Percentiles rank a stretch among this genome's conserved stretches.
Evolutionary conservation across 805 yeast genomes (phyloP).

Genomic region (Saturnispora saitoi): DNA sequence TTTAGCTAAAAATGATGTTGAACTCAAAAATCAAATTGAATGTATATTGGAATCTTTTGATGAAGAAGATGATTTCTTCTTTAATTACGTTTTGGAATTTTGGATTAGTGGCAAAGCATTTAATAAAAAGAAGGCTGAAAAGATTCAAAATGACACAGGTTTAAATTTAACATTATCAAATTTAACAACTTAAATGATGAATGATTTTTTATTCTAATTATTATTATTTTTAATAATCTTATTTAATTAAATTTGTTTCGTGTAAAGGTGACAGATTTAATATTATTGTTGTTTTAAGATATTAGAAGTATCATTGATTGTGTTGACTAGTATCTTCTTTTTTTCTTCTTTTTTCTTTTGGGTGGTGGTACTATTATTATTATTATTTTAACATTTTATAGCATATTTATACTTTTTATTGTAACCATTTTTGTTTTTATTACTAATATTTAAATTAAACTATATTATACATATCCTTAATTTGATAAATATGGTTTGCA

Average conservation of each 20-base stretch:
- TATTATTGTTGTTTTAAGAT: not conserved
- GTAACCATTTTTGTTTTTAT: not conserved
- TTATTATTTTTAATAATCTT: not conserved
- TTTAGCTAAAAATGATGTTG: conserved; percentile 28
- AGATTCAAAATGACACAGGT: conserved; percentile 14
- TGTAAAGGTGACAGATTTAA: no score
- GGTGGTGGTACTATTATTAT: not conserved
- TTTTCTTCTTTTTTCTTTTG: not conserved
- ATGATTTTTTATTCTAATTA: not conserved
- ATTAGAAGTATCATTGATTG: not conserved
- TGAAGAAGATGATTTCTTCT: conserved; percentile 28
- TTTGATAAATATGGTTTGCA: not conserved
- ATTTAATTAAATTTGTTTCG: no score
- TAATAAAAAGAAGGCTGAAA: conserved; percentile 22
- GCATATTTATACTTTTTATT: not conserved
- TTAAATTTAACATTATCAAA: not conserved
- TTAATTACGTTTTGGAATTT: conserved; percentile 27
- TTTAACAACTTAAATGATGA: not conserved
- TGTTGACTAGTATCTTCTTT: not conserved
- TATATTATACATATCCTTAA: not conserved
- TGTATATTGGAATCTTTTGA: conserved; percentile 24
- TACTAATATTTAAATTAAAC: not conserved
- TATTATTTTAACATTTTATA: not conserved
- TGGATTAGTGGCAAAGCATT: conserved; percentile 28
- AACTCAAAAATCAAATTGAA: conserved; percentile 22